Evolutionary conservation across 1,284 basidiomycete genomes (phyloP).

Genomic region (Ganoderma meredithae): DNA sequence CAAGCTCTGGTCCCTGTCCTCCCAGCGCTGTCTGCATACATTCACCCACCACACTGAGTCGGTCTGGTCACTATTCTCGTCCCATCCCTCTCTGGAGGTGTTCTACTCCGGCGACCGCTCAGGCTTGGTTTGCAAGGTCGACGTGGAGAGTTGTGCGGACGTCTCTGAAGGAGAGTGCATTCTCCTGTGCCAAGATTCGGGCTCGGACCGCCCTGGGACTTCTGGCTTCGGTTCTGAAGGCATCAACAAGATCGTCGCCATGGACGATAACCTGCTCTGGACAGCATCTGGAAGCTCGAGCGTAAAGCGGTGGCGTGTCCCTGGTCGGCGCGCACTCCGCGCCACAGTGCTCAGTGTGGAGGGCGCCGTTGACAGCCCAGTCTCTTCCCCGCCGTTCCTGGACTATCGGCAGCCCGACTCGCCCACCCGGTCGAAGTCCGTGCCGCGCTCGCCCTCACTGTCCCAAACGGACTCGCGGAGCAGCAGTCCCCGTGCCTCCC

Average conservation of each 20-base stretch:
- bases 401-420: conserved; percentile 34
- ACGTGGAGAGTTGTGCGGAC: conserved; percentile 84
- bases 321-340: conserved; percentile 51
- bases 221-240: conserved; percentile 62
- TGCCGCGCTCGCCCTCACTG: conserved; percentile 21
- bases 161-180: conserved; percentile 91
- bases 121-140: conserved; percentile 89
- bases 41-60: conserved; percentile 96
- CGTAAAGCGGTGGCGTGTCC: conserved; percentile 83
- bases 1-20: conserved; percentile 91
- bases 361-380: conserved; percentile 40
- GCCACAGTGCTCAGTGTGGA: conserved; percentile 39
- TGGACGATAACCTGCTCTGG: conserved; percentile 92
- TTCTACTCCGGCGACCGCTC: conserved; percentile 98
- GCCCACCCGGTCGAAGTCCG: conserved; percentile 24
- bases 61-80: conserved; percentile 92
- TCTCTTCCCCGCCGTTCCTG: conserved; percentile 28
- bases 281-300: conserved; percentile 86
- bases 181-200: conserved; percentile 77
- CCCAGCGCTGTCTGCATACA: conserved; percentile 93
- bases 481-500: conserved; percentile 30
- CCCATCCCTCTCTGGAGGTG: conserved; percentile 86
- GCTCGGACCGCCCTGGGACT: conserved; percentile 30
- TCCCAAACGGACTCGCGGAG: conserved; percentile 22
- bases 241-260: conserved; percentile 84